These are phyloP conservation scores for Phylloporus arenicola DNA, from an alignment of 768 basidiomycete genomes.

Conservation along the genomic window DNA sequence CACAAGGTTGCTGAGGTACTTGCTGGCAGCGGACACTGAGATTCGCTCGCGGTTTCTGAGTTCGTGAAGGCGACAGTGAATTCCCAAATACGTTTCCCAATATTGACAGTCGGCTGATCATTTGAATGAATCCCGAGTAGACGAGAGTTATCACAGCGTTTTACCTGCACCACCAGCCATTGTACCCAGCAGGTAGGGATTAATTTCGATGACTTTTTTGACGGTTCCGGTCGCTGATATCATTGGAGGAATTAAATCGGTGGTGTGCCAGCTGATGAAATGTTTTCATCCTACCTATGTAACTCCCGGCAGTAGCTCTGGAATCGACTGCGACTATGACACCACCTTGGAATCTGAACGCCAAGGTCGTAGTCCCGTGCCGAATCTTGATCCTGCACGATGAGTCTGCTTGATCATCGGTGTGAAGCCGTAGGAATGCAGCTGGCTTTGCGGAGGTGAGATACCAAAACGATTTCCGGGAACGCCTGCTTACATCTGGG, in stretches of 20 bases:
- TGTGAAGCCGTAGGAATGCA: slow-evolving; percentile 87
- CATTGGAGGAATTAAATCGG: not conserved
- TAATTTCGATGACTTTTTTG: slow-evolving; percentile 99
- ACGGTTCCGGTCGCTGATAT: slow-evolving; percentile 86
- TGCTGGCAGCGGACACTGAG: slow-evolving; percentile 98
- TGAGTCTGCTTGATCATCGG: slow-evolving; percentile 92
- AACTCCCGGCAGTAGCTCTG: slow-evolving; percentile 93
- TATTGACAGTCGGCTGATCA: slow-evolving; percentile 84
- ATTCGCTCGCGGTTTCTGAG: slow-evolving; percentile 95
- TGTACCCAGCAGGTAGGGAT: slow-evolving; percentile 96
- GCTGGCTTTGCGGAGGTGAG: slow-evolving; percentile 57
- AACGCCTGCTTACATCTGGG: slow-evolving; percentile 56
- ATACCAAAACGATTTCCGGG: not conserved
- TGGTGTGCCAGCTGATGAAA: not conserved
- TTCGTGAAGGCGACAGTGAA: slow-evolving; percentile 95
- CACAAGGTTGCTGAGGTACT: slow-evolving; percentile 94
- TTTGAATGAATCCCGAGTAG: slow-evolving; percentile 2
- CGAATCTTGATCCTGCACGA: slow-evolving; percentile 96
- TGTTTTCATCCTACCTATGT: slow-evolving; percentile 66
- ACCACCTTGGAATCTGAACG: slow-evolving; percentile 94
- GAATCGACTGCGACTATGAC: slow-evolving; percentile 99
- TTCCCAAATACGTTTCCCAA: slow-evolving; percentile 99
- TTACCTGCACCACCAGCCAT: slow-evolving; percentile 98
- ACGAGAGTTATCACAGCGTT: slow-evolving; percentile 20
- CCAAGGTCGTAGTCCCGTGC: slow-evolving; percentile 97